Evolutionary conservation across 2,329 filamentous ascomycete genomes (phyloP).

Genomic region (Alternaria novae-zelandiae): DNA sequence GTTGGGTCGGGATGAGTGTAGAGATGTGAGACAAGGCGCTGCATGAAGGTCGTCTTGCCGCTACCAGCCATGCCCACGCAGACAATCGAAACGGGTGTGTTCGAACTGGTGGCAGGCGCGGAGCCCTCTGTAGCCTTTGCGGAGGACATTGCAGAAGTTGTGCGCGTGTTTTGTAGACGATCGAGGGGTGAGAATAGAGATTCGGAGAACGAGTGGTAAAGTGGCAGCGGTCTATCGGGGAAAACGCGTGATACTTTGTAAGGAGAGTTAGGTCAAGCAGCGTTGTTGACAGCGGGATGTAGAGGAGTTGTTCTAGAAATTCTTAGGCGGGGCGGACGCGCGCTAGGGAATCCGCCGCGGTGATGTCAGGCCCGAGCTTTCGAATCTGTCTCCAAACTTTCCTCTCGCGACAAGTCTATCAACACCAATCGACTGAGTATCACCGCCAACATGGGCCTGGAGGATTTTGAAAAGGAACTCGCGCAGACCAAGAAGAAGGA

Average conservation of each 20-base stretch:
- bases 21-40: slow-evolving; percentile 92
- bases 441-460: slow-evolving; percentile 59
- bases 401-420: slow-evolving; percentile 4
- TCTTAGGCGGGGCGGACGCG: slow-evolving; percentile 40
- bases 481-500: slow-evolving; percentile 68
- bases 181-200: background rate
- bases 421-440: background rate
- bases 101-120: slow-evolving; percentile 13
- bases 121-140: slow-evolving; percentile 26
- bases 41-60: slow-evolving; percentile 99
- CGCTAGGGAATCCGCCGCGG: slow-evolving; percentile 22
- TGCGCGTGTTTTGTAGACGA: background rate
- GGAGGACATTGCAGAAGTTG: slow-evolving; percentile 51
- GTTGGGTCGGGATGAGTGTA: slow-evolving; percentile 71
- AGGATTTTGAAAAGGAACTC: slow-evolving; percentile 80
- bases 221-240: background rate
- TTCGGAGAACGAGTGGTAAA: background rate
- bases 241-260: background rate
- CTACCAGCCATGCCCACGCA: slow-evolving; percentile 98
- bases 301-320: slow-evolving; percentile 29
- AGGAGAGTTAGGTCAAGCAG: slow-evolving; percentile 4
- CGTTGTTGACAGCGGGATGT: slow-evolving; percentile 1
- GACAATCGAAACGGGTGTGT: slow-evolving; percentile 76
- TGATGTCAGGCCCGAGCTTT: slow-evolving; percentile 37
- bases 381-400: slow-evolving; percentile 15